Percentiles rank a stretch among this genome's conserved stretches.
phyloP scores from a whole-genome alignment of 129 eudicot genomes.

The Pittosporum tobira region DNA sequence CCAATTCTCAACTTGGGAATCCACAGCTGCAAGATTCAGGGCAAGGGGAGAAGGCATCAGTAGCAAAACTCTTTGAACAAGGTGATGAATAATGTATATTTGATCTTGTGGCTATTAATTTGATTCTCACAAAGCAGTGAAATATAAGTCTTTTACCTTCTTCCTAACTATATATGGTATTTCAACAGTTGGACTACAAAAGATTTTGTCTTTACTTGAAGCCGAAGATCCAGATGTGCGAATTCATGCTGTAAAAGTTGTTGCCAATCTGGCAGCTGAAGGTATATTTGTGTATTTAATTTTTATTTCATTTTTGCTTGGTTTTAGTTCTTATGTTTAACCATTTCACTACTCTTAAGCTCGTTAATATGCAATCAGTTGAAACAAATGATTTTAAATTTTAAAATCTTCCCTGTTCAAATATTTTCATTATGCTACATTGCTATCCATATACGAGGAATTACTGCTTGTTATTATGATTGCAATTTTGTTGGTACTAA shows the following conservation, averaged over 20 bases:
- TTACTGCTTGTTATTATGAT: slow-evolving; percentile 3
- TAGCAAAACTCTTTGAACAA: slow-evolving; percentile 91
- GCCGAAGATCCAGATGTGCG: slow-evolving; percentile 88
- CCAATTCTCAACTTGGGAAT: slow-evolving; percentile 52
- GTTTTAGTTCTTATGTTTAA: neutral
- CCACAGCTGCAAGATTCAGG: slow-evolving; percentile 48
- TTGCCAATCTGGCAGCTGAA: slow-evolving; percentile 95
- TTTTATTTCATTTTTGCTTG: neutral
- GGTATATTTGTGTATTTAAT: slow-evolving; percentile 31
- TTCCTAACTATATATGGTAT: slow-evolving; percentile 3
- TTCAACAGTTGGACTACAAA: slow-evolving; percentile 73
- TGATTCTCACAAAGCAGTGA: neutral
- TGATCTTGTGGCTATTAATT: neutral
- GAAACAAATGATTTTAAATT: neutral
- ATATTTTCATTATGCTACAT: neutral
- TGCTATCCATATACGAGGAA: neutral
- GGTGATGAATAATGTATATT: slow-evolving; percentile 30
- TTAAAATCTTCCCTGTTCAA: neutral
- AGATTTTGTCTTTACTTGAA: slow-evolving; percentile 73
- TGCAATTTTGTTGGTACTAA: neutral
- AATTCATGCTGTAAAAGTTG: slow-evolving; percentile 92
- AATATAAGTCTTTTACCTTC: neutral
- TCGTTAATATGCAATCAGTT: neutral
- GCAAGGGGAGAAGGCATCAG: slow-evolving; percentile 58
- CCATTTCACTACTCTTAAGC: neutral